Evolutionary conservation across 352 stramenopile species (phyloP).

Genomic region (Pythium aquatile): DNA sequence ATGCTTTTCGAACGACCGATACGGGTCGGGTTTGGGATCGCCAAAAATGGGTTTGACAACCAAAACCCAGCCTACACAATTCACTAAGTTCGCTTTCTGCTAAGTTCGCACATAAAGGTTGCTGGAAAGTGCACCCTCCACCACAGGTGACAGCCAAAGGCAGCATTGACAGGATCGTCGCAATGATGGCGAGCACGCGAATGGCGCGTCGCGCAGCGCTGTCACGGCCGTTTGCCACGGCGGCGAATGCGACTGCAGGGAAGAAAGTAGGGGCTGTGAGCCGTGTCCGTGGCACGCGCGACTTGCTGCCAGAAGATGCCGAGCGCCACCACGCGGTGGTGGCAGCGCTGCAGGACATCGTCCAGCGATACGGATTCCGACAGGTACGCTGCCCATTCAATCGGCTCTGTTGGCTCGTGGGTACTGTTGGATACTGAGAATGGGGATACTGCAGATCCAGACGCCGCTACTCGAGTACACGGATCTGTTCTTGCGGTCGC

Average conservation of each 20-base stretch:
- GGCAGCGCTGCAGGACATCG: slow-evolving; percentile 47
- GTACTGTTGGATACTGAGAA: background rate
- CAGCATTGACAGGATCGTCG: slow-evolving; percentile 5
- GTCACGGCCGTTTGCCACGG: slow-evolving; percentile 26
- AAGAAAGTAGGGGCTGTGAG: slow-evolving; percentile 40
- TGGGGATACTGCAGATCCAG: slow-evolving; percentile 49
- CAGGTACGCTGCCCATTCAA: slow-evolving; percentile 33
- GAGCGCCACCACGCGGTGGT: slow-evolving; percentile 68
- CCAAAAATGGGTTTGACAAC: too few relatives aligned
- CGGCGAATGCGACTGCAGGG: background rate
- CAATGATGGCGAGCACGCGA: background rate
- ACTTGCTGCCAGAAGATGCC: slow-evolving; percentile 62
- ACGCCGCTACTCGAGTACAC: slow-evolving; percentile 87
- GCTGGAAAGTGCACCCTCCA: background rate
- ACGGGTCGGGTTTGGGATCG: background rate
- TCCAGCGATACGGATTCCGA: slow-evolving; percentile 74
- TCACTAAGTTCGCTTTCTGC: background rate
- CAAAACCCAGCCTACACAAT: background rate
- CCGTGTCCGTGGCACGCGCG: slow-evolving; percentile 73
- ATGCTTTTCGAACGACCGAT: background rate
- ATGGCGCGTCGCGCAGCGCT: background rate
- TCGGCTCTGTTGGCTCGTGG: too few relatives aligned
- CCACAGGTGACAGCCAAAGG: slow-evolving; percentile 7
- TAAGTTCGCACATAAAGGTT: slow-evolving; percentile 12
- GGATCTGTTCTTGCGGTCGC: slow-evolving; percentile 75